phyloP scores from a whole-genome alignment of 768 basidiomycete genomes.

The Pulveroboletus ravenelii region DNA sequence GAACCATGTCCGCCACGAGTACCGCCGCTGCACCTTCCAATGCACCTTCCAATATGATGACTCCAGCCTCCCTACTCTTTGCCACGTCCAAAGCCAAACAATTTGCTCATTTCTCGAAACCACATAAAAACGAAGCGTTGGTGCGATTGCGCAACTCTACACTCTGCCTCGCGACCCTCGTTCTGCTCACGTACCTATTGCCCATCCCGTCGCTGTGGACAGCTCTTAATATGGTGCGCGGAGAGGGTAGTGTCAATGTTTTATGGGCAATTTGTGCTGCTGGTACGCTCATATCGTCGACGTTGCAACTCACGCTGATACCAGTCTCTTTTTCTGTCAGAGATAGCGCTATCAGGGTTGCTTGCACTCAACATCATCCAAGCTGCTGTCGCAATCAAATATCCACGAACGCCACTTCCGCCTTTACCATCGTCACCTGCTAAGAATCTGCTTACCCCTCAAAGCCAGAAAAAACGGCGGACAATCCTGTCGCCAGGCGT shows the following conservation, averaged over 20 bases:
- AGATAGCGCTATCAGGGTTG: conserved; percentile 27
- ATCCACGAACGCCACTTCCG: conserved; percentile 31
- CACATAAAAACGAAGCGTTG: conserved; percentile 34
- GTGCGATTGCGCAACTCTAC: conserved; percentile 38
- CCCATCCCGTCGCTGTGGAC: conserved; percentile 37
- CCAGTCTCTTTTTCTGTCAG: conserved; percentile 11
- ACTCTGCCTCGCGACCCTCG: conserved; percentile 28
- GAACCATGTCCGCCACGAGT: conserved; percentile 13
- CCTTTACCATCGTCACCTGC: conserved; percentile 23
- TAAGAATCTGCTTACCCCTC: conserved; percentile 20
- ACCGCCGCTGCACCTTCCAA: background rate
- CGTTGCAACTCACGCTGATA: background rate
- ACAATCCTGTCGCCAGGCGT: conserved; percentile 22
- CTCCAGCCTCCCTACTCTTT: conserved; percentile 24
- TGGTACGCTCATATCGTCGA: conserved; percentile 21
- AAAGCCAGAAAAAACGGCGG: conserved; percentile 26
- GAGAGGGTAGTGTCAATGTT: background rate
- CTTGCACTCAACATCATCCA: conserved; percentile 35
- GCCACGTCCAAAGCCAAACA: conserved; percentile 18
- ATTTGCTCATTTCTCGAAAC: conserved; percentile 29
- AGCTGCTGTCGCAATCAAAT: conserved; percentile 32
- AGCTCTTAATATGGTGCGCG: conserved; percentile 30
- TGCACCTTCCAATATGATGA: conserved; percentile 9
- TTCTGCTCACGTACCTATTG: conserved; percentile 35
- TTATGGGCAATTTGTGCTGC: conserved; percentile 26